Conservation (phyloP, 768 basidiomycete genomes). For the Rubroboletus satanas region DNA sequence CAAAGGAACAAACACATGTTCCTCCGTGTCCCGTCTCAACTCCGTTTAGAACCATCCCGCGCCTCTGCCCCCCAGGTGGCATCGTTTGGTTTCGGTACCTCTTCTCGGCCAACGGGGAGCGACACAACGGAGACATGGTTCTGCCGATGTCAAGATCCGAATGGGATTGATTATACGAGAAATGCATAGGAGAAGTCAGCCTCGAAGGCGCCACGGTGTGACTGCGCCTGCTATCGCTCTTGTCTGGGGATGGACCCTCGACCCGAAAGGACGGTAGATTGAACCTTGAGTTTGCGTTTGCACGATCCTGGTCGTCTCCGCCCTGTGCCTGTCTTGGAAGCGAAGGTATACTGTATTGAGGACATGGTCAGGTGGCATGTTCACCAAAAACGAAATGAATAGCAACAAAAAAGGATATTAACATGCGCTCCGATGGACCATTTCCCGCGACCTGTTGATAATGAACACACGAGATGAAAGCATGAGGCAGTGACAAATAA, state of each 20-base stretch:
- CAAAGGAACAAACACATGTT: not conserved
- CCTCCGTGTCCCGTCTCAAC: not conserved
- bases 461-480: not conserved
- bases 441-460: slow-evolving; percentile 9
- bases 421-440: slow-evolving; percentile 9
- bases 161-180: not conserved
- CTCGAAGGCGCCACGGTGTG: slow-evolving; percentile 1
- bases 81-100: not conserved
- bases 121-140: not conserved
- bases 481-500: not conserved
- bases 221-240: not conserved
- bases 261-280: slow-evolving; percentile 17
- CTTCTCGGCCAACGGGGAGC: not conserved
- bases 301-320: not conserved
- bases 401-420: slow-evolving; percentile 10
- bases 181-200: not conserved
- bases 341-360: slow-evolving; percentile 4
- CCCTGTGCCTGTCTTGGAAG: slow-evolving; percentile 10
- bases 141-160: not conserved
- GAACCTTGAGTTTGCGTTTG: slow-evolving; percentile 14
- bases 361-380: slow-evolving; percentile 6
- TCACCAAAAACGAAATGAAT: slow-evolving; percentile 10
- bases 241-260: slow-evolving; percentile 14
- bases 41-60: not conserved
- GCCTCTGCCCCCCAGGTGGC: not conserved